Conservation (phyloP, 768 basidiomycete genomes). For the Coprinopsis marcescibilis region DNA sequence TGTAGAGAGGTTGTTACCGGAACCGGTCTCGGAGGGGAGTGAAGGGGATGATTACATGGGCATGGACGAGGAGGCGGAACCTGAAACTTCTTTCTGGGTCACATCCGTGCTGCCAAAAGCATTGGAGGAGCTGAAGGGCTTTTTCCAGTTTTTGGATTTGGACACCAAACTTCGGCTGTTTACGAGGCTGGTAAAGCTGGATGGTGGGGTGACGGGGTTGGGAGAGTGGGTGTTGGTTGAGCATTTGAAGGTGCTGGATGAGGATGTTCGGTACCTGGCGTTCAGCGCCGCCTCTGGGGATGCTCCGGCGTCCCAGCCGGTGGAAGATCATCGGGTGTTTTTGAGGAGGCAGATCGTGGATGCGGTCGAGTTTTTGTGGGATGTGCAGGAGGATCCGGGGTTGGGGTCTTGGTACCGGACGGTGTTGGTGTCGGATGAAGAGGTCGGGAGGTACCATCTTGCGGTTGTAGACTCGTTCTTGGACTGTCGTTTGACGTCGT, state of each 20-base stretch:
- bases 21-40: constrained; percentile 11
- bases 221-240: constrained; percentile 69
- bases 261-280: constrained; percentile 31
- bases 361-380: constrained; percentile 43
- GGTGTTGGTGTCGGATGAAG: constrained; percentile 36
- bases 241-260: constrained; percentile 49
- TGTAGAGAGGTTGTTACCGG: constrained; percentile 53
- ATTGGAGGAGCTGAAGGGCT: constrained; percentile 46
- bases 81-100: constrained; percentile 41
- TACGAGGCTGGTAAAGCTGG: constrained; percentile 49
- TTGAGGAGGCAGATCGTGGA: constrained; percentile 45
- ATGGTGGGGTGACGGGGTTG: constrained; percentile 48
- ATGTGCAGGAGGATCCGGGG: constrained; percentile 34
- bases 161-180: constrained; percentile 50
- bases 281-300: too few relatives aligned
- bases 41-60: constrained; percentile 21
- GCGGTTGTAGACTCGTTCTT: constrained; percentile 40
- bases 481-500: constrained; percentile 42
- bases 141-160: constrained; percentile 52
- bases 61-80: constrained; percentile 1
- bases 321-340: constrained; percentile 31
- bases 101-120: constrained; percentile 50
- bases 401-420: constrained; percentile 38
- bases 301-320: constrained; percentile 9
- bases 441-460: constrained; percentile 36